Evolutionary conservation across 2,329 filamentous ascomycete genomes (phyloP).

Genomic region (Torrubiellomyces zombiae): DNA sequence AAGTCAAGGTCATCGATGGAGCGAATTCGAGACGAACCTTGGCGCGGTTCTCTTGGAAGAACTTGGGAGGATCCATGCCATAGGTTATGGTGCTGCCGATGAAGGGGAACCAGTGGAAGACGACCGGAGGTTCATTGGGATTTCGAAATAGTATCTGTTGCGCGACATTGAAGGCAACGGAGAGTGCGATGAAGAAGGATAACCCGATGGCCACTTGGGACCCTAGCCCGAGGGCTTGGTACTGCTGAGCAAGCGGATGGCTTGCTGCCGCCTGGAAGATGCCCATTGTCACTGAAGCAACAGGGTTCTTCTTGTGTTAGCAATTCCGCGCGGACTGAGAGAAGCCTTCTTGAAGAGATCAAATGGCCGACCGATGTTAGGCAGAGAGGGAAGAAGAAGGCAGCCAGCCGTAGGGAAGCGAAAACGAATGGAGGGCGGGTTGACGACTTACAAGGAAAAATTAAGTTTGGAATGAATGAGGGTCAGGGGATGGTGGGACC

Average conservation of each 20-base stretch:
- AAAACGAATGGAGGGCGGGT: too few species aligned
- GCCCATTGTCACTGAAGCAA: slow-evolving; percentile 32
- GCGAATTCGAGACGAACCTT: slow-evolving; percentile 58
- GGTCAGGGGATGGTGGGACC: too few species aligned
- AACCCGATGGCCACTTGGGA: slow-evolving; percentile 30
- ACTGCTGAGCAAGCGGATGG: slow-evolving; percentile 31
- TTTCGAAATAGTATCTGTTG: slow-evolving; percentile 69
- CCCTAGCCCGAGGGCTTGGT: slow-evolving; percentile 28
- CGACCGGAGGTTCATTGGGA: slow-evolving; percentile 61
- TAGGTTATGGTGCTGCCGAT: slow-evolving; percentile 87
- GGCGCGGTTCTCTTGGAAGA: slow-evolving; percentile 59
- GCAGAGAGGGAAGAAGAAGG: too few species aligned
- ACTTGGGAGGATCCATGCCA: slow-evolving; percentile 82
- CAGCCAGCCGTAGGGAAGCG: too few species aligned
- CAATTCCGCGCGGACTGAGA: too few species aligned
- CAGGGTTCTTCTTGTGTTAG: background rate
- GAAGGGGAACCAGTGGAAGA: slow-evolving; percentile 69
- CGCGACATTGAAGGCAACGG: slow-evolving; percentile 63
- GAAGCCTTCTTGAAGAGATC: too few species aligned
- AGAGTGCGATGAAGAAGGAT: slow-evolving; percentile 27
- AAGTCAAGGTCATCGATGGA: background rate
- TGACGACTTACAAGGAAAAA: too few species aligned
- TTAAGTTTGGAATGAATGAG: too few species aligned
- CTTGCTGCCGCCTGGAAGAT: slow-evolving; percentile 33
- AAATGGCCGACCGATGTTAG: too few species aligned